Percentiles rank a stretch among this genome's conserved stretches.
phyloP scores from a whole-genome alignment of 768 basidiomycete species.

The Lactifluus volemus region DNA sequence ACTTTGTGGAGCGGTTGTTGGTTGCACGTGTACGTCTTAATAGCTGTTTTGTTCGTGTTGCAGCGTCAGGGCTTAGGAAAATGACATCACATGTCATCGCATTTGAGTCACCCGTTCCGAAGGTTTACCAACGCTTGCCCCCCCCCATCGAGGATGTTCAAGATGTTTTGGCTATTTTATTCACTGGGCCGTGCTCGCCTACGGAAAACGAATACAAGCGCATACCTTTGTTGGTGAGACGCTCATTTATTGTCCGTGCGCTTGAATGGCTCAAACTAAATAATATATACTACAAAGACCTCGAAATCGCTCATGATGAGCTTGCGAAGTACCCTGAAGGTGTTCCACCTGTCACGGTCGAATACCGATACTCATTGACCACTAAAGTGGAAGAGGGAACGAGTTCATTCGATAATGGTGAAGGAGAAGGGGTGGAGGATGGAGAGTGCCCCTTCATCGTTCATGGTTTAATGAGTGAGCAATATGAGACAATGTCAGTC shows the following conservation, averaged over 20 bases:
- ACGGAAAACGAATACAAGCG: not conserved
- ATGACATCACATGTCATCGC: not conserved
- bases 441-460: not conserved
- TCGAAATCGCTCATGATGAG: not conserved
- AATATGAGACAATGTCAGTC: not conserved
- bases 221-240: too few relatives aligned
- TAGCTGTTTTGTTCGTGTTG: too few relatives aligned
- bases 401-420: not conserved
- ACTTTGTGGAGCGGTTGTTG: not conserved
- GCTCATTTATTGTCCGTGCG: not conserved
- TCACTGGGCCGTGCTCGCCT: not conserved
- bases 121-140: not conserved
- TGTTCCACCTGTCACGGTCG: not conserved
- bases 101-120: not conserved
- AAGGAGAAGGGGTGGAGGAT: not conserved
- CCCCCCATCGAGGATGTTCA: not conserved
- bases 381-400: not conserved
- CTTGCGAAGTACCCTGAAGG: not conserved
- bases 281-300: not conserved
- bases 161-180: not conserved
- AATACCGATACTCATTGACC: not conserved
- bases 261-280: not conserved
- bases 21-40: not conserved
- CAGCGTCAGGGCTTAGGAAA: not conserved
- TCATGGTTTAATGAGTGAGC: not conserved